Conservation (phyloP, 495 filamentous ascomycete species). For the Hamigera avellanea region DNA sequence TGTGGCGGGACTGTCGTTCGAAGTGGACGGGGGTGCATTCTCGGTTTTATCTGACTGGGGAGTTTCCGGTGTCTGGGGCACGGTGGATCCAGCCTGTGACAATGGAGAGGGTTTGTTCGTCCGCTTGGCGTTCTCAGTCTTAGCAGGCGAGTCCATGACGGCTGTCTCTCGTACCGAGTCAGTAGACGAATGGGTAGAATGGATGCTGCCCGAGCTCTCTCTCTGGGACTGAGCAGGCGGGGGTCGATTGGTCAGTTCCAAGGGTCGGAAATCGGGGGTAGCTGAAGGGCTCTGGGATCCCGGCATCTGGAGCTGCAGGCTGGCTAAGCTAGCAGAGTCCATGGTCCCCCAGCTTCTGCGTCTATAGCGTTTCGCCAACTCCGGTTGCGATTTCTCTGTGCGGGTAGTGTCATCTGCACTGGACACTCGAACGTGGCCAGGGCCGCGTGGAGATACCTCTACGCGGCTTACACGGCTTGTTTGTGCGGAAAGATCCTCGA, state of each 20-base stretch:
- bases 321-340: slow-evolving; percentile 43
- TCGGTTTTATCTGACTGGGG: neutral
- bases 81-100: slow-evolving; percentile 52
- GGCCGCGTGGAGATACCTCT: slow-evolving; percentile 6
- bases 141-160: slow-evolving; percentile 44
- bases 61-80: slow-evolving; percentile 6
- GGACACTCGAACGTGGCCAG: slow-evolving; percentile 28
- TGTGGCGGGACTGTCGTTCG: slow-evolving; percentile 54
- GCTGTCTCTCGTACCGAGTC: slow-evolving; percentile 43
- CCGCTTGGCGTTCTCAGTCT: slow-evolving; percentile 61
- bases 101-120: slow-evolving; percentile 71
- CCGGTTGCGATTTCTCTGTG: slow-evolving; percentile 32
- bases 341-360: slow-evolving; percentile 75
- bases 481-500: slow-evolving; percentile 15
- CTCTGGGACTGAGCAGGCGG: slow-evolving; percentile 46
- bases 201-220: slow-evolving; percentile 45
- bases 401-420: slow-evolving; percentile 45
- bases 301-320: slow-evolving; percentile 27
- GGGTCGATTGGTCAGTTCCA: slow-evolving; percentile 29
- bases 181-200: slow-evolving; percentile 36
- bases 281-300: slow-evolving; percentile 15
- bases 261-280: slow-evolving; percentile 22
- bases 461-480: neutral
- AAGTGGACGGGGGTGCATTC: slow-evolving; percentile 12
- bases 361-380: slow-evolving; percentile 64